A percentile compares a stretch with the other conserved stretches of the same genome.
phyloP scores from a whole-genome alignment of 768 basidiomycete genomes.

The Gyrodon lividus region DNA sequence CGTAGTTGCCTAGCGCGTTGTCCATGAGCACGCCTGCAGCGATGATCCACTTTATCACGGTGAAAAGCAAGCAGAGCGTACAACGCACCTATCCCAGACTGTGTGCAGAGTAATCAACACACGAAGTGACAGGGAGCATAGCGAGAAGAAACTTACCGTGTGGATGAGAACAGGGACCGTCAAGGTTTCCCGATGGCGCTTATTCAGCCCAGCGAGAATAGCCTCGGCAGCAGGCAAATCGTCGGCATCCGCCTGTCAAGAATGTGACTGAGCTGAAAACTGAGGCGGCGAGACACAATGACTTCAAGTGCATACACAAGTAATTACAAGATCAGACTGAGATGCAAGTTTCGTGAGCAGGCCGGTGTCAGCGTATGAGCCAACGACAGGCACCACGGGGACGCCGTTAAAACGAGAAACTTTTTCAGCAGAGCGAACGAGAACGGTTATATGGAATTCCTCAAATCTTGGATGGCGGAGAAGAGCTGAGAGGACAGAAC shows the following conservation, averaged over 20 bases:
- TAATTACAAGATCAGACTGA: constrained; percentile 42
- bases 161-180: constrained; percentile 52
- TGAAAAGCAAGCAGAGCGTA: not conserved
- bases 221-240: constrained; percentile 41
- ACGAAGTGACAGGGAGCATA: not conserved
- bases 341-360: constrained; percentile 42
- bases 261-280: not conserved
- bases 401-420: constrained; percentile 15
- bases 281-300: not conserved
- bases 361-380: constrained; percentile 41
- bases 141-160: constrained; percentile 42
- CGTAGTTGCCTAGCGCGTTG: constrained; percentile 39
- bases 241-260: constrained; percentile 41
- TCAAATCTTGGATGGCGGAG: constrained; percentile 42
- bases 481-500: constrained; percentile 48
- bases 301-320: constrained; percentile 29
- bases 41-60: not conserved
- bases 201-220: constrained; percentile 50
- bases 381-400: constrained; percentile 28
- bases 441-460: constrained; percentile 43
- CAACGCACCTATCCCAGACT: constrained; percentile 49
- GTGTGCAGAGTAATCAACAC: constrained; percentile 8
- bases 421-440: constrained; percentile 45
- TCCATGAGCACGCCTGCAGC: constrained; percentile 20
- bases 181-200: constrained; percentile 39